Base-by-base conservation (phyloP, 176 grass and related monocot species). In the Hordeum vulgare region DNA sequence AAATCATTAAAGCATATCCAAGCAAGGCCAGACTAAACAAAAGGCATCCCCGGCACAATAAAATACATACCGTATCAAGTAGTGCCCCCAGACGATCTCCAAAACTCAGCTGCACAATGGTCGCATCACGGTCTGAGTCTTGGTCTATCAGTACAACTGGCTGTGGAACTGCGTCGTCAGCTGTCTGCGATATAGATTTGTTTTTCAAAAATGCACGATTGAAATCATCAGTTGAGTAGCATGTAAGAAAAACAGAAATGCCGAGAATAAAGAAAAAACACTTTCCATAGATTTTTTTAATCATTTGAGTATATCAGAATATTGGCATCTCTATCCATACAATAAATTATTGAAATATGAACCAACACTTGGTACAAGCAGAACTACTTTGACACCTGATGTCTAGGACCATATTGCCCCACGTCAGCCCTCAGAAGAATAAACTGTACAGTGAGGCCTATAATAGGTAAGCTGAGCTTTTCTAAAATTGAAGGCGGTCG, bases 71-170 rank as follows among this genome's bases (percentile, higher is more conserved):
- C 80, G 95, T 94, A 45, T 97, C 95, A 87, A 97, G 88, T 63
- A 97, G 61, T 77, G 95, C 90, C 18, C 95, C 95, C 76, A 97
- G 84, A 75, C 95, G 88, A 39, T 97, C 92, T 21, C 95, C 95
- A 88, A 97, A 97, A 89, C 95, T 97, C 66, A 97, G 79, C 57
- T 94, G 90, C 34, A 97, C 95, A 44, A 97, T 91, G 77, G 95
- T 97, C 57, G 95, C 86, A 88, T 94, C 88, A 66, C 92, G 79
- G 64, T 97, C 92, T 61, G 95, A 93, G 40, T 94, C 92, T 86
- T 97, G 95, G 87, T 97, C 95, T 61, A 97, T 97, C 85, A 89
- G 71, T 65, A 97, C 84, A 33, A 97, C 85, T 79, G 95, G 95
- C 57, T 84, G 84, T 45, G 95, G 95, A 71, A 97, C 75, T 85